Percentiles rank a stretch among this genome's conserved stretches.
Evolutionary conservation across 192 early-diverging fungal species (phyloP).

Genomic region (Coemansia sp.): DNA sequence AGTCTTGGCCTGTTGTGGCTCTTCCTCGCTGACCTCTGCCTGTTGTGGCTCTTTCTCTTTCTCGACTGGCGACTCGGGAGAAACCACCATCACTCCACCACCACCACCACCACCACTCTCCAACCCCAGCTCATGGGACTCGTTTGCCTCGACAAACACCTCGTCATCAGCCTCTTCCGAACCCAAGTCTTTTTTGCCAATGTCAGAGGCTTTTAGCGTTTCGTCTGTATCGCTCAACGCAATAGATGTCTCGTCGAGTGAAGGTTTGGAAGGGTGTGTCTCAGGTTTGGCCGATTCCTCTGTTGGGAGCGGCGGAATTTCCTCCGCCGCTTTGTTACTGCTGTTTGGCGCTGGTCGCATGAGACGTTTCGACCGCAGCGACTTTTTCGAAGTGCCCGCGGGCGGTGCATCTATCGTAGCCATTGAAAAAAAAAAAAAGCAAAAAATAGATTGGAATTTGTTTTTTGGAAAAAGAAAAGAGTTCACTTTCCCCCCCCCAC

Average conservation of each 20-base stretch:
- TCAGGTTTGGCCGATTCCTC: no score
- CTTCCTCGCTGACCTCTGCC: no score
- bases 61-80: no score
- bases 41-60: no score
- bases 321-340: not conserved
- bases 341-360: conserved; percentile 36
- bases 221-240: not conserved
- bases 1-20: not conserved
- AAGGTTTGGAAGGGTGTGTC: no score
- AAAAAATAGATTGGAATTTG: not conserved
- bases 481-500: not conserved
- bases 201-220: not conserved
- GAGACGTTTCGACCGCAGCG: conserved; percentile 45
- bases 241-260: no score
- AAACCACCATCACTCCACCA: no score
- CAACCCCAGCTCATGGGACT: conserved; percentile 2
- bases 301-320: not conserved
- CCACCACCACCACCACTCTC: no score
- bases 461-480: not conserved
- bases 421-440: conserved; percentile 16
- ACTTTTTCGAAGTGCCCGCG: conserved; percentile 25
- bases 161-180: conserved; percentile 6
- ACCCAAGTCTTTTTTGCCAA: not conserved
- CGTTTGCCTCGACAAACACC: conserved; percentile 39
- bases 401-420: conserved; percentile 21